Percentiles rank a stretch among this genome's conserved stretches.
phyloP scores from a whole-genome alignment of 2,329 filamentous ascomycete species.

The Dendrostoma leiphaemia region DNA sequence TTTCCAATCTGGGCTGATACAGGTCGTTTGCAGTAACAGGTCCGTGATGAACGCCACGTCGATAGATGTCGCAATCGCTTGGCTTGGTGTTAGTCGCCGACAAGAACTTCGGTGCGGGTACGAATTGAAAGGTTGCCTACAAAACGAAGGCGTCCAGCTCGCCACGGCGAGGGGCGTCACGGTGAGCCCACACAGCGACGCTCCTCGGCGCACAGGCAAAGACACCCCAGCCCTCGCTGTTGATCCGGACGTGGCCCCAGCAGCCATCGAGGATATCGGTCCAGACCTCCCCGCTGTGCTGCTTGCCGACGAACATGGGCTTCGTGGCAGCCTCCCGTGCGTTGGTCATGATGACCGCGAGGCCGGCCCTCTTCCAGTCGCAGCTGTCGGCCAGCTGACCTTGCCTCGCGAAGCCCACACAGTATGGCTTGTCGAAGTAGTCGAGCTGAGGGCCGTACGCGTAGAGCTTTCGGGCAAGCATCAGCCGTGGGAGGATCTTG shows the following conservation, averaged over 20 bases:
- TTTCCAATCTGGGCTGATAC: slow-evolving; percentile 5
- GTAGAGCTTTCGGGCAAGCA: slow-evolving; percentile 62
- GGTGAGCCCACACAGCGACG: slow-evolving; percentile 61
- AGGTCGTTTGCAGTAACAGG: slow-evolving; percentile 10
- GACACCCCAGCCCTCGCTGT: slow-evolving; percentile 54
- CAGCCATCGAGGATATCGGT: slow-evolving; percentile 59
- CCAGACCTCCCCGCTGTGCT: slow-evolving; percentile 60
- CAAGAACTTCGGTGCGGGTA: too few relatives aligned
- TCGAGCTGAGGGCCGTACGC: slow-evolving; percentile 64
- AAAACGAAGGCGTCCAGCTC: slow-evolving; percentile 14
- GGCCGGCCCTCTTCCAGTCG: slow-evolving; percentile 46
- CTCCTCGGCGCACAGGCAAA: slow-evolving; percentile 55
- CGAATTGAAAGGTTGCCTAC: too few relatives aligned
- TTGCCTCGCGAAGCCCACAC: slow-evolving; percentile 55
- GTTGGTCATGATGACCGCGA: slow-evolving; percentile 58
- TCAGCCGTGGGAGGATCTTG: slow-evolving; percentile 52
- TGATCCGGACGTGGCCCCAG: slow-evolving; percentile 55
- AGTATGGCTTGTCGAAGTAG: slow-evolving; percentile 60
- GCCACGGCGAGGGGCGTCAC: slow-evolving; percentile 11
- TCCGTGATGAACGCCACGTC: background rate
- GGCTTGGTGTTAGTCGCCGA: background rate
- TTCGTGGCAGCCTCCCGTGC: slow-evolving; percentile 41
- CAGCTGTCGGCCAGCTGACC: slow-evolving; percentile 41
- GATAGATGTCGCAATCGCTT: background rate
- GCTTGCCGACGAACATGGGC: slow-evolving; percentile 59